Conservation (phyloP, 768 basidiomycete genomes). For the Sistotremastrum suecicum region DNA sequence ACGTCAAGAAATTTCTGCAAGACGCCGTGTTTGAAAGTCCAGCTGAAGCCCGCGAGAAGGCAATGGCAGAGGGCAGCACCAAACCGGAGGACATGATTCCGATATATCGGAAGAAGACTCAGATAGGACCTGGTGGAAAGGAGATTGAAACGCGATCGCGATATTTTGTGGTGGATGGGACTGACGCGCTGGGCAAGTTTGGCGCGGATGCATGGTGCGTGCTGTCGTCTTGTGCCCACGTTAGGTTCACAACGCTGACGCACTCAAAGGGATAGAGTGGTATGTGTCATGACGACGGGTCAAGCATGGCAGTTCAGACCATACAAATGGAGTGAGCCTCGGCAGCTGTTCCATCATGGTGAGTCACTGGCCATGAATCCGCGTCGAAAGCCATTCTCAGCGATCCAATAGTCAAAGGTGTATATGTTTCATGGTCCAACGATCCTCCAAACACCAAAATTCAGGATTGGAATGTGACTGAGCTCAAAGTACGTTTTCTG, state of each 20-base stretch:
- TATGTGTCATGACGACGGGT: constrained; percentile 96
- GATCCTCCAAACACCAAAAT: constrained; percentile 81
- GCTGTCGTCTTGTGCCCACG: constrained; percentile 8
- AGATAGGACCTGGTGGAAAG: constrained; percentile 49
- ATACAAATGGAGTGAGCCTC: constrained; percentile 95
- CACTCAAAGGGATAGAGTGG: constrained; percentile 58
- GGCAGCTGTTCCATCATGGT: constrained; percentile 90
- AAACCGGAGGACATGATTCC: constrained; percentile 73
- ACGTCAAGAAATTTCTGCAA: constrained; percentile 87
- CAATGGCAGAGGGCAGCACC: constrained; percentile 54
- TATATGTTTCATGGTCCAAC: constrained; percentile 90
- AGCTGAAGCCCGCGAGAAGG: constrained; percentile 56
- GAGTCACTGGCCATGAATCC: constrained; percentile 7
- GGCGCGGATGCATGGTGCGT: constrained; percentile 71
- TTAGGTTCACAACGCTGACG: background rate
- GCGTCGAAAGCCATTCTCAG: background rate
- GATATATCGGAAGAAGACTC: constrained; percentile 75
- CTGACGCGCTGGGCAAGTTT: constrained; percentile 86
- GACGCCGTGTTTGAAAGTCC: constrained; percentile 77
- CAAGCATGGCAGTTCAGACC: constrained; percentile 97
- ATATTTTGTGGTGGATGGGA: constrained; percentile 85
- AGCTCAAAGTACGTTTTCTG: constrained; percentile 55
- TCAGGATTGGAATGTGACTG: constrained; percentile 95
- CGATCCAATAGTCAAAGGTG: constrained; percentile 62
- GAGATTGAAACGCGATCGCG: constrained; percentile 34